A percentile compares a stretch with the other conserved stretches of the same genome.
Evolutionary conservation across 2,329 filamentous ascomycete genomes (phyloP).

Genomic region (Pseudogymnoascus sp.): DNA sequence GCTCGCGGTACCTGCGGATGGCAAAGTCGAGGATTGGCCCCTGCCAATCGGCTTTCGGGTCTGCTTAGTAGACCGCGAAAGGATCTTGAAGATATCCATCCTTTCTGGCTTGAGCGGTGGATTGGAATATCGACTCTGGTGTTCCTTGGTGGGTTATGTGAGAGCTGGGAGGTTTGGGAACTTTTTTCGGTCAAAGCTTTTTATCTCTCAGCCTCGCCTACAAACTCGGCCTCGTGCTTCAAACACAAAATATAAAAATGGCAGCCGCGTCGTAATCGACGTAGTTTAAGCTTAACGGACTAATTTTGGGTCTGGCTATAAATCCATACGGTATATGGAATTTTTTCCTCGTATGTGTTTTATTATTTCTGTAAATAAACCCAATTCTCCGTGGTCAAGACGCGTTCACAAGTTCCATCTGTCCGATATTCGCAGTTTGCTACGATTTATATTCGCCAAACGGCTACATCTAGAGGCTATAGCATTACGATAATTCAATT

Average conservation of each 20-base stretch:
- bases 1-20: conserved; percentile 54
- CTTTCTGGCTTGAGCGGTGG: background rate
- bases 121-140: background rate
- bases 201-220: conserved; percentile 9
- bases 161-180: background rate
- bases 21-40: conserved; percentile 39
- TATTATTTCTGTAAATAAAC: background rate
- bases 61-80: conserved; percentile 62
- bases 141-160: background rate
- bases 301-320: background rate
- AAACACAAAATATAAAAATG: background rate
- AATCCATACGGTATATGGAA: background rate
- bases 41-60: conserved; percentile 26
- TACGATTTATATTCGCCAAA: background rate
- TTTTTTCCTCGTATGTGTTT: background rate
- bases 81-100: conserved; percentile 60
- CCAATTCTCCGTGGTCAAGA: background rate
- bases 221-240: background rate
- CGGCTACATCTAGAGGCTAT: background rate
- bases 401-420: background rate
- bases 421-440: background rate
- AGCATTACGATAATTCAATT: conserved; percentile 8
- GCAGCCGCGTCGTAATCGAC: background rate
- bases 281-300: background rate
- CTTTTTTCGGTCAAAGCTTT: conserved; percentile 10